Evolutionary conservation across 2,329 filamentous ascomycete genomes (phyloP).

Genomic region (Dryadomyces quercivorus): DNA sequence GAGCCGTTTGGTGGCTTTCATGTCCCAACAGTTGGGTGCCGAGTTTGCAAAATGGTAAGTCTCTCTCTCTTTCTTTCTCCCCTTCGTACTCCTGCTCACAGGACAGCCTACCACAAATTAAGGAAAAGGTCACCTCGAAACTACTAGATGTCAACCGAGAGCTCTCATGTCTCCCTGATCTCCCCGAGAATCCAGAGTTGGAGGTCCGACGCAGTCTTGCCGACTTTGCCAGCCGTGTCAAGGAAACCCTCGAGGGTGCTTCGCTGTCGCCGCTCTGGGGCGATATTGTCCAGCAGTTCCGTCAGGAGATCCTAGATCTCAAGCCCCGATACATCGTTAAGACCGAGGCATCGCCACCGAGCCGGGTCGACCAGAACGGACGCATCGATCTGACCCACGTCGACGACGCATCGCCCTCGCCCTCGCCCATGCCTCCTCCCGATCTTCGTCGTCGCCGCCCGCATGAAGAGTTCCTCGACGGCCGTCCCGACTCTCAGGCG

Average conservation of each 20-base stretch:
- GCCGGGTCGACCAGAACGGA: slow-evolving; percentile 14
- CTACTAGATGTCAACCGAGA: slow-evolving; percentile 39
- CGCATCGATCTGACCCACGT: slow-evolving; percentile 25
- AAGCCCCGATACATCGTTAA: slow-evolving; percentile 35
- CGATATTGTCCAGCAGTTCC: slow-evolving; percentile 37
- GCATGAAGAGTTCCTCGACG: slow-evolving; percentile 8
- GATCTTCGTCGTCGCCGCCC: neutral
- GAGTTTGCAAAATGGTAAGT: slow-evolving; percentile 39
- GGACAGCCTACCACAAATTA: slow-evolving; percentile 24
- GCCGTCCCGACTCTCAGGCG: neutral
- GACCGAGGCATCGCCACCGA: neutral
- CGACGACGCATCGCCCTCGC: slow-evolving; percentile 13
- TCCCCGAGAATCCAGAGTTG: slow-evolving; percentile 54
- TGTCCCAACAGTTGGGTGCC: slow-evolving; percentile 39
- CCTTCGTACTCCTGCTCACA: neutral
- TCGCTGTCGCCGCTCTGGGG: slow-evolving; percentile 33
- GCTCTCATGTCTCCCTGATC: slow-evolving; percentile 49
- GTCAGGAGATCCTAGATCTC: slow-evolving; percentile 29
- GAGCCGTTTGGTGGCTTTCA: slow-evolving; percentile 36
- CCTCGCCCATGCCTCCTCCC: neutral
- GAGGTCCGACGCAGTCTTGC: slow-evolving; percentile 49
- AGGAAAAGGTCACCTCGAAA: slow-evolving; percentile 36
- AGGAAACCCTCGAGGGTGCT: slow-evolving; percentile 34
- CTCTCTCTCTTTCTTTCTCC: neutral
- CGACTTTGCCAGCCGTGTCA: slow-evolving; percentile 42